phyloP scores from a whole-genome alignment of 1,139 yeast species.

The Yamadazyma buinensis region DNA sequence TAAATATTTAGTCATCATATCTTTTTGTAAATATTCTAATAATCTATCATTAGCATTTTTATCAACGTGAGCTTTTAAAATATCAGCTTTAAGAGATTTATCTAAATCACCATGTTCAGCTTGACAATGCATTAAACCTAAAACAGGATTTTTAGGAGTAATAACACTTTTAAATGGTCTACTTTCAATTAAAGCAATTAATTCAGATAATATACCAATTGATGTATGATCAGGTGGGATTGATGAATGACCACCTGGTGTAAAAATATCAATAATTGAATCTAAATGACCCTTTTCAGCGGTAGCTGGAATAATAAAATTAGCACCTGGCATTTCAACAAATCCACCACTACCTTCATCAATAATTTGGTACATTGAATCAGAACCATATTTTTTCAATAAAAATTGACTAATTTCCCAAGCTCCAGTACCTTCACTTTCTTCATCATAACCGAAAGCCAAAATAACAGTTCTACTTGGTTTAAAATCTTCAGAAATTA shows the following conservation, averaged over 20 bases:
- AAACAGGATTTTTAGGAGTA: constrained; percentile 39
- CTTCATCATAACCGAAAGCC: constrained; percentile 50
- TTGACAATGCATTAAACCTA: constrained; percentile 37
- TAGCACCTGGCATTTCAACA: constrained; percentile 35
- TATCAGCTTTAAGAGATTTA: constrained; percentile 26
- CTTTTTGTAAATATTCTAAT: constrained; percentile 25
- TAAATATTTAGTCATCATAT: constrained; percentile 32
- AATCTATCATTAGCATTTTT: constrained; percentile 37
- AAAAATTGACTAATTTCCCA: constrained; percentile 26
- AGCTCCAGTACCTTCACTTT: constrained; percentile 39
- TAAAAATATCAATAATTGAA: constrained; percentile 31
- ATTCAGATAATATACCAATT: constrained; percentile 41
- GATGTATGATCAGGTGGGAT: constrained; percentile 47
- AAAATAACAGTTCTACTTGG: constrained; percentile 42
- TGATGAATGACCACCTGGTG: constrained; percentile 49
- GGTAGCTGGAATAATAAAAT: constrained; percentile 53
- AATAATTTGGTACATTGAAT: constrained; percentile 38
- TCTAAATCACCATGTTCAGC: constrained; percentile 39
- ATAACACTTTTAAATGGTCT: constrained; percentile 31
- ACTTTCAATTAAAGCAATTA: constrained; percentile 36
- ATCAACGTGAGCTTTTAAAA: constrained; percentile 39
- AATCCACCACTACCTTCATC: constrained; percentile 43
- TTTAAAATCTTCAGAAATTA: constrained; percentile 31
- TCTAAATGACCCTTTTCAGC: constrained; percentile 47
- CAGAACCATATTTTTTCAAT: constrained; percentile 30